Percentiles rank a stretch among this genome's conserved stretches.
These are phyloP conservation scores for Trichoderma citrinoviride DNA, from an alignment of 2,329 filamentous ascomycete species.

Conservation along the genomic window DNA sequence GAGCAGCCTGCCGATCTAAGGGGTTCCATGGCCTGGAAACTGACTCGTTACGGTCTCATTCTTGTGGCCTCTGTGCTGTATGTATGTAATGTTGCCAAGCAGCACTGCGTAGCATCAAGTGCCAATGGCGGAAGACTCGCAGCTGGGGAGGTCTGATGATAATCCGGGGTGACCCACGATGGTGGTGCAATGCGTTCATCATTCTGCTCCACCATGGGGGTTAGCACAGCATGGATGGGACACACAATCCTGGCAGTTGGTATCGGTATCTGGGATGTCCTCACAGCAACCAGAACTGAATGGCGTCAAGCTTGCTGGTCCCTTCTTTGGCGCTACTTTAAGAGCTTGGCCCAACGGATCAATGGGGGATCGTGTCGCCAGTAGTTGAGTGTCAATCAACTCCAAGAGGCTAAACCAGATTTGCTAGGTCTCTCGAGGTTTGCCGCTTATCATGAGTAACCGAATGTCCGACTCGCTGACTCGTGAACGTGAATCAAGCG, in stretches of 20 bases:
- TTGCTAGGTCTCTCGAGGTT: no score
- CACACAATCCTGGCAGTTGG: background rate
- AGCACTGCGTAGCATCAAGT: no score
- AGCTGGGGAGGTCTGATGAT: background rate
- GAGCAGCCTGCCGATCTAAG: background rate
- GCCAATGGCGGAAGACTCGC: background rate
- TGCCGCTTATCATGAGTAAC: background rate
- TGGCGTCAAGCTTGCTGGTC: background rate
- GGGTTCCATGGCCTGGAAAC: background rate
- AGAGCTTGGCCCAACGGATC: background rate
- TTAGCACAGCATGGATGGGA: background rate
- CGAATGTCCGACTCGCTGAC: background rate
- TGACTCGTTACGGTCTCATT: background rate
- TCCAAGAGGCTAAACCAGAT: background rate
- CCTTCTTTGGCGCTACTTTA: background rate
- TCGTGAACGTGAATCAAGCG: background rate
- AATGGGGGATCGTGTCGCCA: background rate
- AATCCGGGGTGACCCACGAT: background rate
- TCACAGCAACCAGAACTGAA: background rate
- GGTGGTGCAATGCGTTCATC: background rate
- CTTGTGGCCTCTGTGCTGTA: background rate
- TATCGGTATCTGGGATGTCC: background rate
- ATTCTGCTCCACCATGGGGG: conserved; percentile 1
- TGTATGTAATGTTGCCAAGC: background rate
- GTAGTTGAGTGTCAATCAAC: background rate